Evolutionary conservation across 257 asterid genomes (phyloP), one percentile per base, ranked within the genome.

Genomic region (Dorcoceras hygrometricum): DNA sequence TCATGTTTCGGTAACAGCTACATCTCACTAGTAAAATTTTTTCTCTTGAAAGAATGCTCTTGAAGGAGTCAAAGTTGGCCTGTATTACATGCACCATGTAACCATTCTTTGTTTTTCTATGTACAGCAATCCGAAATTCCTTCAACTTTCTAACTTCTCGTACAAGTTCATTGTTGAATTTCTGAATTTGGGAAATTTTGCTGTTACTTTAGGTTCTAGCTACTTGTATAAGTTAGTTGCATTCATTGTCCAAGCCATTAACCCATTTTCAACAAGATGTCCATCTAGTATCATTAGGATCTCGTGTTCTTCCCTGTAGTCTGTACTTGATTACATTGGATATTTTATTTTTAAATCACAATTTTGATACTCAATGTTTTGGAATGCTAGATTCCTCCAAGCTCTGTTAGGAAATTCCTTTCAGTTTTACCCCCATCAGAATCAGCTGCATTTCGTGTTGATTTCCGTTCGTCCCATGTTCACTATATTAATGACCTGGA

Each of bases 401-500:
- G 80, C 69, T 56, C 81, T 26, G 91, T 90, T 73, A 89, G 81
- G 85, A 88, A 83, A 73, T 83, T 94, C 70, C 97, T 94, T 71
- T 88, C 95, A 57, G 83, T 82, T 66, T 77, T 90, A 62, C 96
- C 99, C 64, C 93, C 99, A 63, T 76, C 96, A 19, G 97, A 87
- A 64, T 79, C 93, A 59, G 69, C 73, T 72, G 75, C 85, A 64
- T 81, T 88, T 63, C 96, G 99, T 76, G 90, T 94, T 62, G 97
- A 94, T 82, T 94, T 88, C 64, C 99, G 99, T 71, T 87, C 96
- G 22, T 48, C 83, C 66, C 91, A 88, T 83, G 99, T 94, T 84
- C 89, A 90, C 71, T 94, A 88, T 78, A 75, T 94, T 77, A 94
- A 94, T 82, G 75, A 94, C 83, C 80, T 94, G 88, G 99, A 94